Conservation (phyloP, 2,329 filamentous ascomycete species). For the Phialocephala sp. region DNA sequence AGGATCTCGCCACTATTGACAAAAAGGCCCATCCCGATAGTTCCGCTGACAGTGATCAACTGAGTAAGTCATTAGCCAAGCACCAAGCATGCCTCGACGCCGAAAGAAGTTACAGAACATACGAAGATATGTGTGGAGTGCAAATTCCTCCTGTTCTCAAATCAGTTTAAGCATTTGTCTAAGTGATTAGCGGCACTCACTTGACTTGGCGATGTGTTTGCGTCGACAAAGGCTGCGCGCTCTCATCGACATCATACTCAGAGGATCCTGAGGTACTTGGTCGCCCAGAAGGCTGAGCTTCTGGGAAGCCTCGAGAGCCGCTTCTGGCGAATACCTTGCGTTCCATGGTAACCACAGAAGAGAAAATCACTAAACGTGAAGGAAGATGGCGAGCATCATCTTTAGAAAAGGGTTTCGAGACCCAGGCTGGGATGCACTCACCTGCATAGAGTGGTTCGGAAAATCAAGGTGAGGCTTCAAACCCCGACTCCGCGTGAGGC, state of each 20-base stretch:
- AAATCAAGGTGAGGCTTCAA: background rate
- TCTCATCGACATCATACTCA: background rate
- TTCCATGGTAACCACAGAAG: no score
- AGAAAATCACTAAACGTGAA: background rate
- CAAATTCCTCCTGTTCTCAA: background rate
- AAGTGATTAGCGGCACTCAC: background rate
- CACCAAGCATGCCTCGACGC: background rate
- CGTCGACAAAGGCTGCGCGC: background rate
- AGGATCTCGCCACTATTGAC: slow-evolving; percentile 43
- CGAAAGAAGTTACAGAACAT: background rate
- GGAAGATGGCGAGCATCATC: background rate
- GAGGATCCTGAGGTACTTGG: background rate
- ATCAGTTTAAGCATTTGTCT: background rate
- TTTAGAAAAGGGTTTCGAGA: background rate
- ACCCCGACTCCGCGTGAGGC: background rate
- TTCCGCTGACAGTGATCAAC: slow-evolving; percentile 46
- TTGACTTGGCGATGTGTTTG: background rate
- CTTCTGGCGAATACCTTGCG: background rate
- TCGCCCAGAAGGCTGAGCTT: background rate
- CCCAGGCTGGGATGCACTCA: slow-evolving; percentile 3
- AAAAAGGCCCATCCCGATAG: slow-evolving; percentile 45
- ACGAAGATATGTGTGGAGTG: background rate
- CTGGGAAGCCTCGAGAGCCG: background rate
- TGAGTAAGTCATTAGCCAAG: slow-evolving; percentile 18
- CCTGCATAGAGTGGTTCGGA: background rate